Evolutionary conservation across 768 basidiomycete genomes (phyloP).

Genomic region (Kwoniella bestiolae): DNA sequence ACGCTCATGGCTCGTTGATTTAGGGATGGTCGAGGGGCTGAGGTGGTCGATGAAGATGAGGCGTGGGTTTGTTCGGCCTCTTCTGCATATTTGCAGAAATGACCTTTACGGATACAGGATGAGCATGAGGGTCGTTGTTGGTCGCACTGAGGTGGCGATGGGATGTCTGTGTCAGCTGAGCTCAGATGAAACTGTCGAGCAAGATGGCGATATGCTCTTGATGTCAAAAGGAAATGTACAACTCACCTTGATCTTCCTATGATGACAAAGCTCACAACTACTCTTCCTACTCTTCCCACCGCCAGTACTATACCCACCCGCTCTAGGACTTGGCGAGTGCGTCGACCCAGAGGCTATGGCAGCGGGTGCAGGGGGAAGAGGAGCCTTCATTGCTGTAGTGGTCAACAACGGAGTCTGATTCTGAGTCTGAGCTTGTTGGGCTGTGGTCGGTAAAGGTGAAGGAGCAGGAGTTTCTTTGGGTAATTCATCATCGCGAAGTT

Average conservation of each 20-base stretch:
- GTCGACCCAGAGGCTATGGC: constrained; percentile 1
- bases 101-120: constrained; percentile 27
- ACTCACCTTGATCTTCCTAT: constrained; percentile 46
- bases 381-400: constrained; percentile 1
- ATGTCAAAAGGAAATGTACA: not conserved
- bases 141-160: constrained; percentile 18
- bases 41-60: not conserved
- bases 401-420: constrained; percentile 9
- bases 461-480: constrained; percentile 13
- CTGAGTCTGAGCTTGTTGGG: not conserved
- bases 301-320: not conserved
- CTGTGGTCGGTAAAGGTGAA: not conserved
- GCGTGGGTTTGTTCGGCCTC: constrained; percentile 19
- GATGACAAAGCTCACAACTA: constrained; percentile 46
- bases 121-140: constrained; percentile 29
- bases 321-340: constrained; percentile 12
- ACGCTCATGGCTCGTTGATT: constrained; percentile 24
- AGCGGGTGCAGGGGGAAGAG: constrained; percentile 1
- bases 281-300: constrained; percentile 46
- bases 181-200: too few relatives aligned
- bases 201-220: too few relatives aligned
- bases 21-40: not conserved
- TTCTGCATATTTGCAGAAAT: constrained; percentile 26
- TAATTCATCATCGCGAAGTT: not conserved
- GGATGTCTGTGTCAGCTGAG: not conserved